These are phyloP conservation scores for Mycosphaerella sp. DNA, from an alignment of 2,329 filamentous ascomycete genomes.

Conservation along the genomic window DNA sequence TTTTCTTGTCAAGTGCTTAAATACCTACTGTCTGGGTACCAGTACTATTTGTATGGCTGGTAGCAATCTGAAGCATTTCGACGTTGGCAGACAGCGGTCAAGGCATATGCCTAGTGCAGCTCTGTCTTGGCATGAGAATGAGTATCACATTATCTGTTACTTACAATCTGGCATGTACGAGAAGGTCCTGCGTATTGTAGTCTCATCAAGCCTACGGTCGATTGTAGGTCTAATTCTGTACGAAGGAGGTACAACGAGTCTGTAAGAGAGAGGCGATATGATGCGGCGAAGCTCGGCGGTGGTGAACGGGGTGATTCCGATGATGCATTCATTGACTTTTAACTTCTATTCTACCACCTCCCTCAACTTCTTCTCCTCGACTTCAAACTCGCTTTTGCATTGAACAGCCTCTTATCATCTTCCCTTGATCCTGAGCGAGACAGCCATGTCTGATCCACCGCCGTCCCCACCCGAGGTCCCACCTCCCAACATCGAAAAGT, in stretches of 20 bases:
- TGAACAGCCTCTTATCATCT: neutral
- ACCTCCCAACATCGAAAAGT: slow-evolving; percentile 26
- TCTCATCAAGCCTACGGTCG: too few relatives aligned
- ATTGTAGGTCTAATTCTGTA: too few relatives aligned
- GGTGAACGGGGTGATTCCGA: neutral
- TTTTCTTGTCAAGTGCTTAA: too few relatives aligned
- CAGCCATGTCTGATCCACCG: neutral
- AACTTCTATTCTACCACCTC: neutral
- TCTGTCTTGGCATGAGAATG: too few relatives aligned
- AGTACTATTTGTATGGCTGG: too few relatives aligned
- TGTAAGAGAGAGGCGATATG: neutral
- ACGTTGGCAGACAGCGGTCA: too few relatives aligned
- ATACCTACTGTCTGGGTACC: too few relatives aligned
- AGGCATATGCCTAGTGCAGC: too few relatives aligned
- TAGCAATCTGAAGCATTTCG: too few relatives aligned
- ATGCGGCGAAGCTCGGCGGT: neutral
- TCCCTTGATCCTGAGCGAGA: neutral
- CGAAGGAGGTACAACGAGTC: neutral
- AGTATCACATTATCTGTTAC: too few relatives aligned
- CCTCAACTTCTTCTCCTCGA: neutral
- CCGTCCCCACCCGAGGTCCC: slow-evolving; percentile 17
- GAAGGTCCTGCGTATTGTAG: too few relatives aligned
- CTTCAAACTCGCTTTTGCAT: neutral
- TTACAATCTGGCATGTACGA: too few relatives aligned
- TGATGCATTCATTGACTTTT: neutral